phyloP scores from a whole-genome alignment of 2,329 filamentous ascomycete genomes.

The Ascochyta koolunga region DNA sequence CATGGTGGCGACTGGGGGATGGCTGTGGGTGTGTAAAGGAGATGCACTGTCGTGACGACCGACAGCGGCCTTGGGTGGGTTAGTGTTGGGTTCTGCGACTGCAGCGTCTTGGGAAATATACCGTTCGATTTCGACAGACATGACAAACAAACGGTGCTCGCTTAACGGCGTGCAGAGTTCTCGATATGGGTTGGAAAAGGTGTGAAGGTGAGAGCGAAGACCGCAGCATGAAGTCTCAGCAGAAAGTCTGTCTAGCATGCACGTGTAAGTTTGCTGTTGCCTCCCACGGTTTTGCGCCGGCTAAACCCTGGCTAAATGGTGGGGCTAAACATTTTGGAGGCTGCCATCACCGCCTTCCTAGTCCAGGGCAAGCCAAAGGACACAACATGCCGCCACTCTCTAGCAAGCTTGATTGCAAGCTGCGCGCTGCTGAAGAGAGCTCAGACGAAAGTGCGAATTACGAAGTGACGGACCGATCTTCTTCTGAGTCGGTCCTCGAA shows the following conservation, averaged over 20 bases:
- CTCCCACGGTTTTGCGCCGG: constrained; percentile 15
- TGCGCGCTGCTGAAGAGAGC: constrained; percentile 45
- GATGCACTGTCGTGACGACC: constrained; percentile 29
- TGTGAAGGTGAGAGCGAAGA: constrained; percentile 7
- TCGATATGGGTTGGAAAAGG: constrained; percentile 2
- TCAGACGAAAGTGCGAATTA: constrained; percentile 48
- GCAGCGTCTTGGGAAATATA: constrained; percentile 34
- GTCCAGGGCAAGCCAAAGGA: background rate
- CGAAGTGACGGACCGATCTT: constrained; percentile 49
- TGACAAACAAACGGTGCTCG: constrained; percentile 26
- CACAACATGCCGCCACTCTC: constrained; percentile 41
- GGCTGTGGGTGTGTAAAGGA: constrained; percentile 10
- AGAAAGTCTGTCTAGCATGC: constrained; percentile 3
- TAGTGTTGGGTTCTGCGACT: constrained; percentile 33
- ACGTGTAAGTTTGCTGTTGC: constrained; percentile 16
- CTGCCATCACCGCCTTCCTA: background rate
- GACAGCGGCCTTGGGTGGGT: constrained; percentile 30
- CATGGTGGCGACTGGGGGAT: constrained; percentile 24
- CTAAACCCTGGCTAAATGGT: constrained; percentile 1
- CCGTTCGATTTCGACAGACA: constrained; percentile 34
- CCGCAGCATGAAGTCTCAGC: constrained; percentile 13
- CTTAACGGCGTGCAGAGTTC: constrained; percentile 15
- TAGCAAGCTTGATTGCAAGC: constrained; percentile 43
- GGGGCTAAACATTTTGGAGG: constrained; percentile 16
- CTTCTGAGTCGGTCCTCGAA: constrained; percentile 49